Evolutionary conservation across 352 stramenopile species (phyloP), one percentile per base, ranked within the genome.

Genomic region (Globisporangium nagaii): DNA sequence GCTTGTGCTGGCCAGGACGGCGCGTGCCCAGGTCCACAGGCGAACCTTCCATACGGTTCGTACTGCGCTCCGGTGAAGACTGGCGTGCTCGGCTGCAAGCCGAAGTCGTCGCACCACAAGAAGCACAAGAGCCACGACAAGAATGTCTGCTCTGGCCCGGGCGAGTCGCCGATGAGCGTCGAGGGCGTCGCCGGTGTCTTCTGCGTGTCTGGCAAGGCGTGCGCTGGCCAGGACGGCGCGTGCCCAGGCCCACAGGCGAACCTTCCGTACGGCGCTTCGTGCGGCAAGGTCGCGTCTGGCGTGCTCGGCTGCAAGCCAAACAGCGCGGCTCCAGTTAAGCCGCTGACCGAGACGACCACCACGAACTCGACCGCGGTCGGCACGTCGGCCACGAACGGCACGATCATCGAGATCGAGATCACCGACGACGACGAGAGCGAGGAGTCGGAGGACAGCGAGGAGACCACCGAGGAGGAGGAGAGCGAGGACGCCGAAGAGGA

Each of bases 21-120:
- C 12, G 10, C 17, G 3, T 71, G 63, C 6, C 63, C 63, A 7
- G 43, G 24, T 31, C 11, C 20, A 27, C 39, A 45, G 39, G 12
- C 39, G 6, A 10, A 10, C n/a, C 39, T 45, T 0, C 39, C 39
- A 7, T n/a, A 45, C 39, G 59, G 59, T 1, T 44, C 63, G 8
- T 58, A 68, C 46, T 71, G 63, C 12, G 59, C 37, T 13, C 62
- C 42, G 27, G 59, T 71, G 10, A 54, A 71, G 32, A 71, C 63
- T 2, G 59, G 59, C 27, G 63, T 71, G 20, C 62, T 65, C 41
- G 63, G 63, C 11, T 71, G 64, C 44, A 56, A 44, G 28, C 20
- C 30, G n/a, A 45, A 45, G 39, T 7, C 19, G 1, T 5, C 39
- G 39, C 39, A 45, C 39, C 39, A 45, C 39, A 45, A 41, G 35